phyloP scores from a whole-genome alignment of 371 early-diverging fungal genomes.

The Mucor racemosus region DNA sequence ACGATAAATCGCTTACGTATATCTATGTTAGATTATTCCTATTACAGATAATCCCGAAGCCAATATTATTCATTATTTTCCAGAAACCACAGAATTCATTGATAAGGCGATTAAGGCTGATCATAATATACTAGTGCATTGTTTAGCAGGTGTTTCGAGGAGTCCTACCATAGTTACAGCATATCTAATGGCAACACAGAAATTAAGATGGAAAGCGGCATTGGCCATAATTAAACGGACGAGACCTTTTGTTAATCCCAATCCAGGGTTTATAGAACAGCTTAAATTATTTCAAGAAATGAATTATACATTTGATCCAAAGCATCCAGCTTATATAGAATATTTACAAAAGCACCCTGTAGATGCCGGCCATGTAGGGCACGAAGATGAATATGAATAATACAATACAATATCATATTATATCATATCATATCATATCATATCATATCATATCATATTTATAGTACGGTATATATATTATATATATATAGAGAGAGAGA shows the following conservation, averaged over 20 bases:
- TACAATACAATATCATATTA: too few relatives aligned
- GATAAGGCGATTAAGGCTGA: constrained; percentile 42
- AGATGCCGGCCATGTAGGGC: constrained; percentile 44
- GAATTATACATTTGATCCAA: constrained; percentile 57
- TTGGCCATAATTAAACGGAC: constrained; percentile 53
- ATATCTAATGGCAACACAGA: constrained; percentile 70
- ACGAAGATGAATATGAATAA: constrained; percentile 28
- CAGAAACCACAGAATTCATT: constrained; percentile 67
- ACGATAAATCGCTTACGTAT: neutral
- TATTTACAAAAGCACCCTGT: constrained; percentile 55
- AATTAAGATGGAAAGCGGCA: constrained; percentile 56
- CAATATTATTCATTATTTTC: constrained; percentile 74
- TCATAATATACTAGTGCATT: constrained; percentile 66
- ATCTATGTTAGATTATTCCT: constrained; percentile 42
- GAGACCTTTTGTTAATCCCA: constrained; percentile 70
- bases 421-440: neutral
- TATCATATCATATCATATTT: neutral
- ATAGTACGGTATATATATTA: too few relatives aligned
- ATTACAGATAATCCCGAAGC: constrained; percentile 72
- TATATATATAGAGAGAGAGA: too few relatives aligned
- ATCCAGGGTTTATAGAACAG: constrained; percentile 75
- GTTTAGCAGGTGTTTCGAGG: constrained; percentile 54
- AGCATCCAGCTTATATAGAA: constrained; percentile 64
- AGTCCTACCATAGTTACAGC: constrained; percentile 57
- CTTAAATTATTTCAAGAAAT: constrained; percentile 69